phyloP scores from a whole-genome alignment of 345 rosid species.

The Bruguiera sexangula region DNA sequence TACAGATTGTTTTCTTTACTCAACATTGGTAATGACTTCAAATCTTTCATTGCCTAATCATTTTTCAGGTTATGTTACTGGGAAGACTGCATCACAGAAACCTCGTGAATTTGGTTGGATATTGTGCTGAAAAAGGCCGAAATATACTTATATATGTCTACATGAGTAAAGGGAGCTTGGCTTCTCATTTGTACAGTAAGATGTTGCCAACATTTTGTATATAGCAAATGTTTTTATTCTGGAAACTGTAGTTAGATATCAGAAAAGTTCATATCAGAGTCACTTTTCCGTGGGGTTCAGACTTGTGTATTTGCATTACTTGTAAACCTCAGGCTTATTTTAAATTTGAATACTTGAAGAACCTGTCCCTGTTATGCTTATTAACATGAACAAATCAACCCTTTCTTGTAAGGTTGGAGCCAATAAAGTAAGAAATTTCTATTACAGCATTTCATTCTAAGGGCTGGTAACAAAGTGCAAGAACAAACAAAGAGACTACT shows the following conservation, averaged over 20 bases:
- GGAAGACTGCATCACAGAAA: constrained; percentile 98
- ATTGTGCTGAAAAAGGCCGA: constrained; percentile 93
- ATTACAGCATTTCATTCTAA: no score
- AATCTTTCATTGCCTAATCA: constrained; percentile 1
- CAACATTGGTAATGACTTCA: neutral
- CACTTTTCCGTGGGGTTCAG: neutral
- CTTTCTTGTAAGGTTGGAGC: no score
- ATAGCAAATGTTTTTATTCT: constrained; percentile 11
- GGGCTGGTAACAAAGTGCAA: no score
- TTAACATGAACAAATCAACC: no score
- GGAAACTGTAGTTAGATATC: constrained; percentile 1
- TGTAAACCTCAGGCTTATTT: constrained; percentile 7
- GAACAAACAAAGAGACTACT: no score
- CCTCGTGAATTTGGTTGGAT: constrained; percentile 91
- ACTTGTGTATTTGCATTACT: constrained; percentile 4
- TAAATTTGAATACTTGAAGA: constrained; percentile 5
- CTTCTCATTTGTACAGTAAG: constrained; percentile 94
- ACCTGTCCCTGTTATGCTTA: neutral
- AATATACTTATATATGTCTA: constrained; percentile 93
- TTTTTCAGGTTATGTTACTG: constrained; percentile 76
- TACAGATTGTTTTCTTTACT: neutral
- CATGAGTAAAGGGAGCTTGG: constrained; percentile 97
- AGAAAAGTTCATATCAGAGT: neutral
- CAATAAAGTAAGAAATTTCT: no score
- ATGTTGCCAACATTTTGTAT: constrained; percentile 8